Base-by-base conservation (phyloP, 306 rosid species). In the Castanospermum australe region DNA sequence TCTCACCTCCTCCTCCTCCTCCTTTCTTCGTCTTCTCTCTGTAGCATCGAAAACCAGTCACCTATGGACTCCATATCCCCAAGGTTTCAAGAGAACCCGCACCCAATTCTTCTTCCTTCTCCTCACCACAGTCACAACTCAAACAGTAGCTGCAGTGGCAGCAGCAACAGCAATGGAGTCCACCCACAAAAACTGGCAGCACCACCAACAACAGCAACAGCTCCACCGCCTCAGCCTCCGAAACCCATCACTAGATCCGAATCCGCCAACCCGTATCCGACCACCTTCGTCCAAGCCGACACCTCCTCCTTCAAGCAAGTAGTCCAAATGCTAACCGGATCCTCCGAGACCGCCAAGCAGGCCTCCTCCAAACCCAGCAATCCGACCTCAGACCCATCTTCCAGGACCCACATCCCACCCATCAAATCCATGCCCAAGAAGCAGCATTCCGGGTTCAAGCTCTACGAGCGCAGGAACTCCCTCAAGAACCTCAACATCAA, bases 281-380 rank as follows among this genome's bases (percentile, higher is more conserved):
- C 97, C 8, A 94, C 99, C 33, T 94, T 94, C 64, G 97, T 92
- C 44, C 97, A 94, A 65, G 98, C 99, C 2, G 96, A 92, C 81
- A 84, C 96, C 15, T 64, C 88, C 14, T 84, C 96, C 25, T 95
- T 95, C 84, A 92, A 90, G 48, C 95, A 94, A 60, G 99, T 94
- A 4, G 99, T 94, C 55, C 99, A 94, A 88, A 86, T 92, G 94
- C 91, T 94, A 10, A 94, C 99, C 32, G 99, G 99, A n/a, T 87
- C 92, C 42, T 62, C 88, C 6, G 92, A 90, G 24, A 89, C 98
- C 14, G 82, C 88, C 1, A 82, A 81, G 66, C 85, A 84, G 8
- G 88, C 80, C 13, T 67, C 82, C 6, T 7, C 35, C 5, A 57
- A 77, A 56, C 33, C n/a, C 41, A 2, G 55, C 50, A 65, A 67